These are phyloP conservation scores for Ricinus communis DNA, from an alignment of 345 rosid species.

Conservation along the genomic window DNA sequence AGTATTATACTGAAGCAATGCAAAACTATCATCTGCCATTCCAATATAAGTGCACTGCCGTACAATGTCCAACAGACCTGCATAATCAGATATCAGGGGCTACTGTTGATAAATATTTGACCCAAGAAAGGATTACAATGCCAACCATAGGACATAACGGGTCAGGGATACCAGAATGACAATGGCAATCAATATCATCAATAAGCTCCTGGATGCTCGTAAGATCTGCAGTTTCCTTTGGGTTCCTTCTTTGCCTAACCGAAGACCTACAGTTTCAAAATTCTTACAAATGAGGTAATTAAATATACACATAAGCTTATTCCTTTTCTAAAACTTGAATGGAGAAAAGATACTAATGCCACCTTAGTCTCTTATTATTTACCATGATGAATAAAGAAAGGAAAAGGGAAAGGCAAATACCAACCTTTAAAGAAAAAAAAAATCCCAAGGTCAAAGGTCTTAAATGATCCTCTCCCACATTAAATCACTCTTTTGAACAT, in stretches of 20 bases:
- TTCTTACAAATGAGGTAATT: background rate
- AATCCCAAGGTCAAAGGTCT: background rate
- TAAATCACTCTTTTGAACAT: background rate
- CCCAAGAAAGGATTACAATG: background rate
- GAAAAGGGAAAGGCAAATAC: background rate
- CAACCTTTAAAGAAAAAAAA: background rate
- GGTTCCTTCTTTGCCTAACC: conserved; percentile 86
- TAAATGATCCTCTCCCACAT: background rate
- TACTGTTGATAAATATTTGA: conserved; percentile 2
- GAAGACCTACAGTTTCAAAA: conserved; percentile 49
- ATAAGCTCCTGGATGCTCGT: conserved; percentile 85
- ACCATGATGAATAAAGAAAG: too few species aligned
- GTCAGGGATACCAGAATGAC: conserved; percentile 59
- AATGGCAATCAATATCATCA: conserved; percentile 55
- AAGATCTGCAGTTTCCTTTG: conserved; percentile 88
- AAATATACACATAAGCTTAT: conserved; percentile 2
- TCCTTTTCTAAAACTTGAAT: background rate
- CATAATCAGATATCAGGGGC: conserved; percentile 20
- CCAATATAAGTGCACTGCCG: conserved; percentile 86
- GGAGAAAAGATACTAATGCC: background rate
- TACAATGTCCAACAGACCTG: conserved; percentile 77
- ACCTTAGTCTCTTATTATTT: too few species aligned
- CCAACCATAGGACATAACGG: conserved; percentile 14
- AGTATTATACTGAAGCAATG: conserved; percentile 83
- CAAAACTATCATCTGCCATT: conserved; percentile 92